Evolutionary conservation across 2,329 filamentous ascomycete species (phyloP).

Genomic region (Dactylellina leptospora): DNA sequence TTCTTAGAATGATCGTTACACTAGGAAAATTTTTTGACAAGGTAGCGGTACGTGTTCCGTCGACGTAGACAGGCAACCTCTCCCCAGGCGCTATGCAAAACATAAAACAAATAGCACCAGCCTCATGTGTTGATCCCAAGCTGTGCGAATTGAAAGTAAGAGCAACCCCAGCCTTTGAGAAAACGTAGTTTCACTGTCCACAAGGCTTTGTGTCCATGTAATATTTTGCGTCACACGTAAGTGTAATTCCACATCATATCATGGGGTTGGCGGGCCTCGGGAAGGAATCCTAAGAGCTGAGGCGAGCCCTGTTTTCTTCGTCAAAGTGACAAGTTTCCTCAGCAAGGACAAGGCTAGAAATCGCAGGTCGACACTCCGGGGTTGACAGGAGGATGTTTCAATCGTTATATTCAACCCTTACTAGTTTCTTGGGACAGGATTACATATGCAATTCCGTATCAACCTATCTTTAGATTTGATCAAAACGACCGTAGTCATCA

Average conservation of each 20-base stretch:
- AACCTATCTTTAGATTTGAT: slow-evolving; percentile 6
- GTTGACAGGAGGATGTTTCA: too few species aligned
- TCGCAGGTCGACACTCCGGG: too few species aligned
- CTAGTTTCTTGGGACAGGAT: too few species aligned
- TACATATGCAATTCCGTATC: not conserved
- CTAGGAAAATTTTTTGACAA: not conserved
- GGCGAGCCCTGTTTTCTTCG: not conserved
- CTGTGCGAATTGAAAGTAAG: too few species aligned
- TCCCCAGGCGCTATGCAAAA: too few species aligned
- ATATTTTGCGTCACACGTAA: not conserved
- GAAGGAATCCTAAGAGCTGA: slow-evolving; percentile 32
- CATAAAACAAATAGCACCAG: too few species aligned
- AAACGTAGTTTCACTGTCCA: slow-evolving; percentile 1
- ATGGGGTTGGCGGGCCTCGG: slow-evolving; percentile 1
- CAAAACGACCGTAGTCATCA: too few species aligned
- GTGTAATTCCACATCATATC: not conserved
- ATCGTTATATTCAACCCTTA: too few species aligned
- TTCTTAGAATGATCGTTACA: slow-evolving; percentile 1
- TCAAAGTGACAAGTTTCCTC: slow-evolving; percentile 11
- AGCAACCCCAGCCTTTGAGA: not conserved
- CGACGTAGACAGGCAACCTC: too few species aligned
- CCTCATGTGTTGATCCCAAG: too few species aligned
- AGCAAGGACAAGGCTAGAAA: slow-evolving; percentile 10
- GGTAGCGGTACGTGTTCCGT: not conserved
- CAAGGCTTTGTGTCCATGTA: not conserved